Base-by-base conservation (phyloP, 371 early-diverging fungal species). In the Synchytrium microbalum region DNA sequence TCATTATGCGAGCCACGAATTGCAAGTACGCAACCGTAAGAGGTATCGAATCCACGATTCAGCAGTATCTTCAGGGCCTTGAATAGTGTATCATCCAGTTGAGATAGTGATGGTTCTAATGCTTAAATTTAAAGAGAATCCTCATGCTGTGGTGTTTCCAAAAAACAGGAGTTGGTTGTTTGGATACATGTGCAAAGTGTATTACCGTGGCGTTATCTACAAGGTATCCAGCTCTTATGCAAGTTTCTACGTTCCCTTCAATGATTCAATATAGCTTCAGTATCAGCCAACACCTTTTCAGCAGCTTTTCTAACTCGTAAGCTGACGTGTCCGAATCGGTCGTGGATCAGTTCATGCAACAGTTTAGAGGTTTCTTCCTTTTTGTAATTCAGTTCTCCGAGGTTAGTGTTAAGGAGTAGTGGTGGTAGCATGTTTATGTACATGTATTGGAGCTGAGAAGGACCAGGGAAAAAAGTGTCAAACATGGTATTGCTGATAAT, bases 401-500 rank as follows among this genome's bases (percentile, higher is more conserved):
- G 33, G 32, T 27, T 62, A 23, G 62, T 30, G 65, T 88, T 87
- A 65, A 79, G 79, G 56, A 92, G 66, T 58, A 90, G 70, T 2
- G 86, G 87, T 19, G 84, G 80, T n/a, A 91, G 70, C 0, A 92
- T 84, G 24, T 81, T 79, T 54, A 92, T 69, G 69, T 91, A 91
- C 0, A 87, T 82, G 69, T 88, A 87, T 5, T 89, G 84, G 8
- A 90, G 81, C 82, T 85, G 55, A 5, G 8, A 32, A 46, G 30
- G 23, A 32, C 10, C 63, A 31, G 8, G 16, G 54, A 25, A 32
- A 1, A 26, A 8, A 53, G 5, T 16, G 0, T 51, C 0, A 25
- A 19, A 13, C n/a, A 27, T 10, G 56, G 46, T 38, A 46, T 55
- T 19, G 14, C 13, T n/a, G 26, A 28, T 14, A 51, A 51, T 51